Evolutionary conservation across 2,329 filamentous ascomycete species (phyloP).

Genomic region (Verticillium zaregamsianum): DNA sequence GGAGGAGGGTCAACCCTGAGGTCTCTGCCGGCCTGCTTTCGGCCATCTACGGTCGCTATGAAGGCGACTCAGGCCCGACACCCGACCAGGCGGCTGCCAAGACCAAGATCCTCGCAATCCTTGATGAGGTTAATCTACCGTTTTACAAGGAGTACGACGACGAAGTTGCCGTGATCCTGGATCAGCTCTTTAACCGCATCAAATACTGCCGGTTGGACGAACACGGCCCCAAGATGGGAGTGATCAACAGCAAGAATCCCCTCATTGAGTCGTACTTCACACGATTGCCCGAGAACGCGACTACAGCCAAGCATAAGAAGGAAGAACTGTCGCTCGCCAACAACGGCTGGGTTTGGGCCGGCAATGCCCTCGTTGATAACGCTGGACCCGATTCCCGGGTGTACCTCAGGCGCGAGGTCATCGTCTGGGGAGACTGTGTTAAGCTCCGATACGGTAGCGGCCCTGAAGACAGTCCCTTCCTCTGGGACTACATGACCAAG

Average conservation of each 20-base stretch:
- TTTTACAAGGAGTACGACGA: constrained; percentile 90
- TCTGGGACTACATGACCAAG: constrained; percentile 94
- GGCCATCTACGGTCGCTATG: constrained; percentile 65
- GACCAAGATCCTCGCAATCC: constrained; percentile 55
- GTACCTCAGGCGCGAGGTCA: constrained; percentile 94
- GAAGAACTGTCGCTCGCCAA: constrained; percentile 82
- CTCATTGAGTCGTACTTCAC: constrained; percentile 96
- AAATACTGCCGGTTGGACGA: constrained; percentile 94
- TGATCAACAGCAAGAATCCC: constrained; percentile 71
- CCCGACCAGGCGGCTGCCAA: constrained; percentile 48
- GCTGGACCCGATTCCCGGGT: constrained; percentile 84
- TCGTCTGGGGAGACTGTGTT: constrained; percentile 97
- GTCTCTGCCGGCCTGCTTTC: constrained; percentile 66
- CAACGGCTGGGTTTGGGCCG: constrained; percentile 99
- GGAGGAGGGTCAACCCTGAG: constrained; percentile 64
- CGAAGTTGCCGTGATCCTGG: constrained; percentile 76
- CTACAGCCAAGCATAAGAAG: constrained; percentile 70
- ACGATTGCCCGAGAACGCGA: constrained; percentile 72
- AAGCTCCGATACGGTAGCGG: constrained; percentile 85
- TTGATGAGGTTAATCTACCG: constrained; percentile 81
- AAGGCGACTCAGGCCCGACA: constrained; percentile 40
- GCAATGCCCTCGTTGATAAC: constrained; percentile 90
- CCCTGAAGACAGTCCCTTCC: constrained; percentile 81
- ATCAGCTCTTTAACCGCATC: constrained; percentile 89
- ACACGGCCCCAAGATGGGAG: constrained; percentile 80